Conservation (phyloP, 352 stramenopile genomes). For the Plasmopara viticola region DNA sequence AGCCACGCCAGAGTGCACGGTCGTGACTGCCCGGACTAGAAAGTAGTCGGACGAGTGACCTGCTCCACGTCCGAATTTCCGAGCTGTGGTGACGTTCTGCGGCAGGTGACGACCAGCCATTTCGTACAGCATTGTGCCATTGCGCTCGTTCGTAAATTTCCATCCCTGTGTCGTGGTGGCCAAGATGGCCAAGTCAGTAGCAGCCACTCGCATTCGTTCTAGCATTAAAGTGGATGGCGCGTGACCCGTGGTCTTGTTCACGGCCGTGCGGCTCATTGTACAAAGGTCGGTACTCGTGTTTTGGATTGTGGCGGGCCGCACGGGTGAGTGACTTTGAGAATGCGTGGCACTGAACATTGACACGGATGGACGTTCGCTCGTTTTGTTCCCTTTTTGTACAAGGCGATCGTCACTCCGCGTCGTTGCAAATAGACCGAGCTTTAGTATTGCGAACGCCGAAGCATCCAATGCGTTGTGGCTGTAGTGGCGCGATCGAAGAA, state of each 20-base stretch:
- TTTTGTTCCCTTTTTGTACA: constrained; percentile 19
- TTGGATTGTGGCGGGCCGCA: constrained; percentile 25
- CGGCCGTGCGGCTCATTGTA: constrained; percentile 45
- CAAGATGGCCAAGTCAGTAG: constrained; percentile 46
- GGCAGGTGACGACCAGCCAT: constrained; percentile 47
- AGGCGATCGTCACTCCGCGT: constrained; percentile 3
- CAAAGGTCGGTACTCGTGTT: constrained; percentile 35
- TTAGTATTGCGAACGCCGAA: constrained; percentile 1
- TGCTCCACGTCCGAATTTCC: constrained; percentile 41
- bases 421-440: constrained; percentile 9
- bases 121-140: constrained; percentile 54
- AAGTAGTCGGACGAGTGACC: constrained; percentile 57
- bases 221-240: constrained; percentile 57
- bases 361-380: constrained; percentile 21
- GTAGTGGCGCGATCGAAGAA: background rate
- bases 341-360: constrained; percentile 28
- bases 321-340: constrained; percentile 5
- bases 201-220: constrained; percentile 51
- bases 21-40: constrained; percentile 56
- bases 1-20: constrained; percentile 38
- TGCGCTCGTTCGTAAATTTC: constrained; percentile 45
- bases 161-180: constrained; percentile 38
- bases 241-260: constrained; percentile 41
- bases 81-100: constrained; percentile 29
- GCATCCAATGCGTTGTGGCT: background rate